A percentile compares a stretch with the other conserved stretches of the same genome.
phyloP scores from a whole-genome alignment of 2,329 filamentous ascomycete species.

The Microcyclospora pomicola region DNA sequence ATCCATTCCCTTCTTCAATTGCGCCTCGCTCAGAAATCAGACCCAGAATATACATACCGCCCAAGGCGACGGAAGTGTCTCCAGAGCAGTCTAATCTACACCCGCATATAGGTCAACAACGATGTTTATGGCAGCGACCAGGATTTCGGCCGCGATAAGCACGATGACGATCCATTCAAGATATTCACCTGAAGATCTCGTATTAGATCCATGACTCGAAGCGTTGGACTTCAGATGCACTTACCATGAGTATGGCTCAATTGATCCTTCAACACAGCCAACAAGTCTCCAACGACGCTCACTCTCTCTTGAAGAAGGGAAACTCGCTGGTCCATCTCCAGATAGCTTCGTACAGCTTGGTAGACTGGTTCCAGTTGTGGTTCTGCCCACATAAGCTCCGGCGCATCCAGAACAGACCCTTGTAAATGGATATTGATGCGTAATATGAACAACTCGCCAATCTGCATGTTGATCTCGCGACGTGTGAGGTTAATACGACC shows the following conservation, averaged over 20 bases:
- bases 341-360: constrained; percentile 82
- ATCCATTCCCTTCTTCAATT: too few species aligned
- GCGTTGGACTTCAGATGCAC: constrained; percentile 24
- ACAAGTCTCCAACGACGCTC: constrained; percentile 81
- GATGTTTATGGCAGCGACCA: constrained; percentile 78
- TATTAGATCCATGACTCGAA: neutral
- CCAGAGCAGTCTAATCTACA: constrained; percentile 4
- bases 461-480: constrained; percentile 96
- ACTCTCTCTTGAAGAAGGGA: constrained; percentile 76
- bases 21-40: too few species aligned
- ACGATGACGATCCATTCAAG: constrained; percentile 62
- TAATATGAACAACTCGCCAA: constrained; percentile 93
- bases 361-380: constrained; percentile 94
- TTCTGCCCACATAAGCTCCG: constrained; percentile 96
- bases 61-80: too few species aligned
- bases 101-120: constrained; percentile 78
- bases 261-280: constrained; percentile 91
- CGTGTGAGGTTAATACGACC: constrained; percentile 82
- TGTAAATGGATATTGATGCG: constrained; percentile 97
- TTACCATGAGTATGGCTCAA: constrained; percentile 85
- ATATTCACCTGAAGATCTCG: constrained; percentile 26
- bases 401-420: constrained; percentile 88
- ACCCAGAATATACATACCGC: too few species aligned
- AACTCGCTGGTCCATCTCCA: constrained; percentile 96
- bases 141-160: constrained; percentile 86